These are phyloP conservation scores for Leptodermis oblonga DNA, from an alignment of 257 asterid genomes.

Conservation along the genomic window DNA sequence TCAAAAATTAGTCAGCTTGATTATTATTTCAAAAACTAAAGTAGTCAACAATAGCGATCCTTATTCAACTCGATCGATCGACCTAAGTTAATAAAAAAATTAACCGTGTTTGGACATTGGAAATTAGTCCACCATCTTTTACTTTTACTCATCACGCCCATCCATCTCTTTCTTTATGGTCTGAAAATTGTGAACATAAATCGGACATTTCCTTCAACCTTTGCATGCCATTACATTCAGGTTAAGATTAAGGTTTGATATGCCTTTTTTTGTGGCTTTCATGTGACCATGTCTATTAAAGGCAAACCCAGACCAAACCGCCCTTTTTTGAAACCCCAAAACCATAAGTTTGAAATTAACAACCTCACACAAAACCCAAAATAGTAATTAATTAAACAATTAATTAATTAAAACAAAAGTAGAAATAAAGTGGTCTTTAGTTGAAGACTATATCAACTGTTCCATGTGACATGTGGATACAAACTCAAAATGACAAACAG, in stretches of 20 bases:
- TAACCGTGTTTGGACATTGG: too few relatives aligned
- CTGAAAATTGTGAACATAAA: background rate
- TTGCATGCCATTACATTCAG: too few relatives aligned
- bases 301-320: conserved; percentile 7
- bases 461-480: background rate
- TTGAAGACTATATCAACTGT: too few relatives aligned
- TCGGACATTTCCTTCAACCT: background rate
- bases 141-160: background rate
- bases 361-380: conserved; percentile 3
- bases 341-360: too few relatives aligned
- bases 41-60: too few relatives aligned
- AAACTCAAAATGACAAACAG: background rate
- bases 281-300: conserved; percentile 22
- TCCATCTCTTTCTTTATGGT: background rate
- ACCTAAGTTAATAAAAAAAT: too few relatives aligned
- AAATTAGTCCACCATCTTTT: background rate
- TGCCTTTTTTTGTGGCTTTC: conserved; percentile 8
- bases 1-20: too few relatives aligned
- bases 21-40: too few relatives aligned
- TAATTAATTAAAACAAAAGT: too few relatives aligned
- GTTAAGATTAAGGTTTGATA: background rate
- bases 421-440: background rate
- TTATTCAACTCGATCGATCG: background rate
- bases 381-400: too few relatives aligned
- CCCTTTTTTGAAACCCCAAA: conserved; percentile 22